Percentiles rank a stretch among this genome's conserved stretches.
Evolutionary conservation across 106 monocot species (phyloP).

Genomic region (Apostasia ramifera): DNA sequence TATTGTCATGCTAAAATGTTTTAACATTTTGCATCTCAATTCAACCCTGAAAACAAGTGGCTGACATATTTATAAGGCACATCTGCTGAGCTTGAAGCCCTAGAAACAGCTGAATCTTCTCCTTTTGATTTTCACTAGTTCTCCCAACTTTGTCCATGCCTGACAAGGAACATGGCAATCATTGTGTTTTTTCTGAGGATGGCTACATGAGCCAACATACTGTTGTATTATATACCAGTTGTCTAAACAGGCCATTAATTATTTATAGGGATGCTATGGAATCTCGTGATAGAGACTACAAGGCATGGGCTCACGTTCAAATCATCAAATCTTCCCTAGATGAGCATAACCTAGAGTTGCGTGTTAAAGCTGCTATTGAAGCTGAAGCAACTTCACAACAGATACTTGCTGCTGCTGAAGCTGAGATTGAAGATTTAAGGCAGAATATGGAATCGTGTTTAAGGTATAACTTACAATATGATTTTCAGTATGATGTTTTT

Average conservation of each 20-base stretch:
- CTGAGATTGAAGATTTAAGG: conserved; percentile 83
- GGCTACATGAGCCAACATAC: too few species aligned
- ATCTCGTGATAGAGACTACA: conserved; percentile 54
- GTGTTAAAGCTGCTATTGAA: conserved; percentile 71
- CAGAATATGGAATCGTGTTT: conserved; percentile 56
- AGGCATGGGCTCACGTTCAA: conserved; percentile 82
- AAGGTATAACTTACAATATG: conserved; percentile 18
- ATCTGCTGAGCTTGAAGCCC: neutral
- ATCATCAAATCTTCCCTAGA: conserved; percentile 67
- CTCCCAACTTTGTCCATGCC: too few species aligned
- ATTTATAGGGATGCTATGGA: conserved; percentile 47
- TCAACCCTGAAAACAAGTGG: too few species aligned
- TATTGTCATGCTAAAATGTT: too few species aligned
- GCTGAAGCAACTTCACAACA: conserved; percentile 80
- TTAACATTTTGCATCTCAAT: too few species aligned
- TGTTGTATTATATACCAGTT: too few species aligned
- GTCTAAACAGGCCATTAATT: too few species aligned
- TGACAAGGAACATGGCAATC: too few species aligned
- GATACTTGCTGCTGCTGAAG: conserved; percentile 73
- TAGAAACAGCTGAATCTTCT: too few species aligned
- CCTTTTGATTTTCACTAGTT: too few species aligned
- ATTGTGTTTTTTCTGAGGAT: too few species aligned
- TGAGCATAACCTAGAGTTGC: conserved; percentile 53
- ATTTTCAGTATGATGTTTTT: neutral
- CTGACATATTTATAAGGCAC: neutral